Base-by-base conservation (phyloP, 371 early-diverging fungal species). In the Funneliformis caledonium region DNA sequence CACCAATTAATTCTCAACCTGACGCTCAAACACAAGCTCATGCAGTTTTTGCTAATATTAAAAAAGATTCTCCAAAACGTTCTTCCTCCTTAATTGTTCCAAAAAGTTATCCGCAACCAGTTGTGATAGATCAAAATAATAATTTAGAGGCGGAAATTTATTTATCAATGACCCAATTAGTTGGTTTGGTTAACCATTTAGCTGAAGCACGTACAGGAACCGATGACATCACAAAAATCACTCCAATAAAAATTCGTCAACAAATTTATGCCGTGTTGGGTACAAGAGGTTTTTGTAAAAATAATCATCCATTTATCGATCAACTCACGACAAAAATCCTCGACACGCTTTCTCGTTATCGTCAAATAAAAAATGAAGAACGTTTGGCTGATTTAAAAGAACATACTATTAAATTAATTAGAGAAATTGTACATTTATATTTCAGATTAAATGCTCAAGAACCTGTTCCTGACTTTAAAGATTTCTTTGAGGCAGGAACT, bases 231-330 rank as follows among this genome's bases (percentile, higher is more conserved):
- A 59, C 80, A 43, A 10, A 45, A 42, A 60, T 80, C 12, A 80
- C 72, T 26, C 80, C 80, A 19, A 60, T 80, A 59, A 80, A 80
- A 60, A 80, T 80, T 26, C 80, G 80, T 7, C 80, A 80, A 45
- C 80, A 80, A 72, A 50, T 80, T 72, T 80, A 43, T 72, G 70
- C 80, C 11, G 60, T 80, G 19, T 61, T 80, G 31, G 80, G 80
- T 10, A 45, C 72, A 52, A 33, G 80, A 65, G 80, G 50, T 12
- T 80, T 80, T 60, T 52, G 52, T 56, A 80, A 60, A 42, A 10
- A 37, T 19, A 42, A 69, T 33, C 80, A 80, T 62, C 72, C 72
- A 37, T 80, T 80, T n/a, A 72, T 80, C 45, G 43, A 72, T 22
- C 33, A 65, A 43, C 45, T 80, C 26, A 52, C 56, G 7, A 33